A percentile compares a stretch with the other conserved stretches of the same genome.
Evolutionary conservation across 2,329 filamentous ascomycete genomes (phyloP).

Genomic region (Nothophoma quercina): DNA sequence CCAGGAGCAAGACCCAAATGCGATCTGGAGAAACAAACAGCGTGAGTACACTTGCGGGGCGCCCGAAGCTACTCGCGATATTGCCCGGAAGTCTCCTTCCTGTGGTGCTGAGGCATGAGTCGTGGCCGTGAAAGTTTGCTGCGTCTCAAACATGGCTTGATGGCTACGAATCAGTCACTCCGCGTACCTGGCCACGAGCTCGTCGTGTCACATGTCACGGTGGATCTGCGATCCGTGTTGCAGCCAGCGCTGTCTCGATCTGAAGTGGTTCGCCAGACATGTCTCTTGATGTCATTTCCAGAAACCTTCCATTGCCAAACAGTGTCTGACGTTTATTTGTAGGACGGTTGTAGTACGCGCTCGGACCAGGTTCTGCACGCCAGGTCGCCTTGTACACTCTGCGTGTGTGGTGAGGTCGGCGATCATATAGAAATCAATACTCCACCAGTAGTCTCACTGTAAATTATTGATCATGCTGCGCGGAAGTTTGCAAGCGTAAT

Average conservation of each 20-base stretch:
- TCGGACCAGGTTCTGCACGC: neutral
- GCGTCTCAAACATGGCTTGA: constrained; percentile 11
- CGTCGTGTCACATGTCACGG: neutral
- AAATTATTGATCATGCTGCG: neutral
- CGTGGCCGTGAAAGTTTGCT: constrained; percentile 17
- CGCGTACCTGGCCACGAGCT: constrained; percentile 2
- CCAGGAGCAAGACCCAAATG: constrained; percentile 14
- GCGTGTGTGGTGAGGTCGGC: constrained; percentile 6
- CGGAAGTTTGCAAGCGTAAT: constrained; percentile 3
- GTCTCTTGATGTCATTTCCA: constrained; percentile 6
- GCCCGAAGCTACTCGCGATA: constrained; percentile 3
- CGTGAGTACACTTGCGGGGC: constrained; percentile 8
- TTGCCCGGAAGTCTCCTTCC: constrained; percentile 2
- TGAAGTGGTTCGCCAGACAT: neutral
- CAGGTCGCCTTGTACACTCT: neutral
- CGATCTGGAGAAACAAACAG: constrained; percentile 13
- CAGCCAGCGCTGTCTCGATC: neutral
- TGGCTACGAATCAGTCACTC: constrained; percentile 1
- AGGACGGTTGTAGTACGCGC: constrained; percentile 6
- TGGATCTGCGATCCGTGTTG: constrained; percentile 5
- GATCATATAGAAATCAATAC: constrained; percentile 8
- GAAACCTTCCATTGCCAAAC: constrained; percentile 4
- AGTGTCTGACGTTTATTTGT: constrained; percentile 9
- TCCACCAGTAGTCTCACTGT: neutral
- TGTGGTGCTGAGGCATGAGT: constrained; percentile 9